These are phyloP conservation scores for Dothideomycetes sp. DNA, from an alignment of 2,329 filamentous ascomycete species.

Conservation along the genomic window DNA sequence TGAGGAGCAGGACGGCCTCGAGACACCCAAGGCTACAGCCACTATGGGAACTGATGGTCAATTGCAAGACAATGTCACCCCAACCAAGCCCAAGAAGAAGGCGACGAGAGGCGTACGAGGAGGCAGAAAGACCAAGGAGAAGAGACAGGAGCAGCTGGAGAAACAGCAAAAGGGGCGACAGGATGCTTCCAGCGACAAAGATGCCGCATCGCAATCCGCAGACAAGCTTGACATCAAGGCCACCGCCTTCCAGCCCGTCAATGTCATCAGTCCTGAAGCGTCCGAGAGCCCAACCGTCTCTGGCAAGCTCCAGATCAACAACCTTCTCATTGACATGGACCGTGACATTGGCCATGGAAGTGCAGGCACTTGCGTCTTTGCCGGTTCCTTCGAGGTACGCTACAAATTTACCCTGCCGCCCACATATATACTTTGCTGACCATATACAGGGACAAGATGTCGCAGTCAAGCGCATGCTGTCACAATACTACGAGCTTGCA, in stretches of 20 bases:
- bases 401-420: not conserved
- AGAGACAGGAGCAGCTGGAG: constrained; percentile 13
- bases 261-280: constrained; percentile 32
- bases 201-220: constrained; percentile 16
- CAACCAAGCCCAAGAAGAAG: constrained; percentile 31
- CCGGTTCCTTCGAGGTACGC: constrained; percentile 69
- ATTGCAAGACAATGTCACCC: constrained; percentile 2
- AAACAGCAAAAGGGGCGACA: constrained; percentile 10
- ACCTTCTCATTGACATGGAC: constrained; percentile 48
- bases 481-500: constrained; percentile 91
- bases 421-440: not conserved
- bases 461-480: constrained; percentile 92
- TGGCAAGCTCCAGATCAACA: constrained; percentile 47
- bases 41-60: not conserved
- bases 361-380: constrained; percentile 93
- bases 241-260: constrained; percentile 21
- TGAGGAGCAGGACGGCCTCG: constrained; percentile 7
- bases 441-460: constrained; percentile 59
- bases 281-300: constrained; percentile 30
- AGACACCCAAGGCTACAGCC: constrained; percentile 7
- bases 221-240: constrained; percentile 14
- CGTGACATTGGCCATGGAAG: constrained; percentile 63
- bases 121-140: constrained; percentile 19
- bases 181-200: constrained; percentile 7
- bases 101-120: constrained; percentile 35